Percentiles rank a stretch among this genome's conserved stretches.
Conservation (phyloP, 208 protist genomes). For the Wallacemonas sp. region DNA sequence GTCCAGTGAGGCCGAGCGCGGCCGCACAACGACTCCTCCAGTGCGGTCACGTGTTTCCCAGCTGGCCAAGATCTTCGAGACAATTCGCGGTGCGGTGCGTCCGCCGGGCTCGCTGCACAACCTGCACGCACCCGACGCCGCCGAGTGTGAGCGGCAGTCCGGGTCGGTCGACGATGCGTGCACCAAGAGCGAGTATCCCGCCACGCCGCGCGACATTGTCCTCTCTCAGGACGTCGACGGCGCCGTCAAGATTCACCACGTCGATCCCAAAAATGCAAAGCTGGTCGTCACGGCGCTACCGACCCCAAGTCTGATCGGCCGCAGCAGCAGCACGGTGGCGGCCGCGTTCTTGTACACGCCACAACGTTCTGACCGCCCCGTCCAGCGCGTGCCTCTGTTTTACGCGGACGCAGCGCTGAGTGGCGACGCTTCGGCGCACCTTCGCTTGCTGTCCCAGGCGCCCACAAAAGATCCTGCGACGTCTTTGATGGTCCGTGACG, state of each 20-base stretch:
- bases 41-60: background rate
- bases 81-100: background rate
- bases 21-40: no score
- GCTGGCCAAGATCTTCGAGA: background rate
- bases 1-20: no score
- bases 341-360: constrained; percentile 5
- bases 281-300: background rate
- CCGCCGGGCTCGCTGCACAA: background rate
- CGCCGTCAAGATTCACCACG: background rate
- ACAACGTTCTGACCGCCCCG: background rate
- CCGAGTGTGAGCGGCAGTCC: background rate
- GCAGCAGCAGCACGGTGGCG: background rate
- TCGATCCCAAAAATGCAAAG: background rate
- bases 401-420: background rate
- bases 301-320: background rate
- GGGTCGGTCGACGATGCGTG: no score
- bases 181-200: constrained; percentile 1
- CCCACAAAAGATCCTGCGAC: no score
- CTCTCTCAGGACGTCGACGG: constrained; percentile 9
- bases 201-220: background rate
- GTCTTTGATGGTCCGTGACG: background rate
- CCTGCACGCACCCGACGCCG: background rate
- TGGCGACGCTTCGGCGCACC: no score
- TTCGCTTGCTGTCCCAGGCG: no score
- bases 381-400: constrained; percentile 2